These are phyloP conservation scores for Brasilioporus rufonigricans DNA, from an alignment of 768 basidiomycete genomes.

Conservation along the genomic window DNA sequence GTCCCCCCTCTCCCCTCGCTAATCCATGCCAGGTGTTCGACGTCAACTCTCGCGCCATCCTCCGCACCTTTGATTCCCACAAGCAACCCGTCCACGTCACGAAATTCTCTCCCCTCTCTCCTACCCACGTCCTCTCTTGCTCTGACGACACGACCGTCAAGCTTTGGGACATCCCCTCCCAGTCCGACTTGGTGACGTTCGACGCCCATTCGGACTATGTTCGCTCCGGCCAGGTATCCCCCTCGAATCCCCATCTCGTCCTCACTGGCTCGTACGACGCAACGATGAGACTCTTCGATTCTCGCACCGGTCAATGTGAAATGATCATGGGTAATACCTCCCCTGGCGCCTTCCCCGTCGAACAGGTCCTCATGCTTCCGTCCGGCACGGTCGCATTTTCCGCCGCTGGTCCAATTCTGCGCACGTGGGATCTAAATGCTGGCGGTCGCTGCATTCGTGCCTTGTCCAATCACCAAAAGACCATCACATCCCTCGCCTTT, in stretches of 20 bases:
- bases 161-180: slow-evolving; percentile 94
- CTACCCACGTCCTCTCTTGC: slow-evolving; percentile 87
- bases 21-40: slow-evolving; percentile 73
- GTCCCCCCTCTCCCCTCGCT: not conserved
- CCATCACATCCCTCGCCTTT: slow-evolving; percentile 86
- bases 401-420: slow-evolving; percentile 86
- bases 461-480: slow-evolving; percentile 97
- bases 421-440: slow-evolving; percentile 93
- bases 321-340: slow-evolving; percentile 65
- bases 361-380: slow-evolving; percentile 91
- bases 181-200: slow-evolving; percentile 76
- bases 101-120: slow-evolving; percentile 79
- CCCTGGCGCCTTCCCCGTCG: slow-evolving; percentile 58
- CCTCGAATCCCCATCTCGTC: slow-evolving; percentile 77
- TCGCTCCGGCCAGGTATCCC: slow-evolving; percentile 85
- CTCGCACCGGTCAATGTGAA: slow-evolving; percentile 79
- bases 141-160: slow-evolving; percentile 95
- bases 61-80: slow-evolving; percentile 89
- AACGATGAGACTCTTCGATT: slow-evolving; percentile 84
- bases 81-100: slow-evolving; percentile 96
- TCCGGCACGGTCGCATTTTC: slow-evolving; percentile 84
- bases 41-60: slow-evolving; percentile 87
- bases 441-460: slow-evolving; percentile 89
- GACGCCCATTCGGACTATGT: slow-evolving; percentile 92
- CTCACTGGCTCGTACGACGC: slow-evolving; percentile 95